Evolutionary conservation across 768 basidiomycete genomes (phyloP), one percentile per base, ranked within the genome.

Genomic region (Boletellus emodensis): DNA sequence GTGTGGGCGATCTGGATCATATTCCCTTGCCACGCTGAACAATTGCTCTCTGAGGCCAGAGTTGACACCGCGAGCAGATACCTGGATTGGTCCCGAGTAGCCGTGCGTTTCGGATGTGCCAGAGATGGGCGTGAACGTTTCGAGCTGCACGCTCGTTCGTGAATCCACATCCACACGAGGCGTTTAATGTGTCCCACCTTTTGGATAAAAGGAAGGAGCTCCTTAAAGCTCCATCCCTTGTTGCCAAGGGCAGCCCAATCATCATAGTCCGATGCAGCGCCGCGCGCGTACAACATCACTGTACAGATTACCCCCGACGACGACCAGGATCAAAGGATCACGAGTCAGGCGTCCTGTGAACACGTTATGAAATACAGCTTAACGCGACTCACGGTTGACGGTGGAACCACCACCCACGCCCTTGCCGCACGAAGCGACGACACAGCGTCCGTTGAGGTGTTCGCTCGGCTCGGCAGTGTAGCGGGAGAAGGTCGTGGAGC

Each of bases 1-100:
- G 5, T 50, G 57, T 3, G 61, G 64, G 13, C 81, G 76, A 7
- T 62, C 68, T 17, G 72, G 71, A 62, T 84, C 83, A 20, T 76
- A 82, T 32, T 61, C 51, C 11, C 55, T 61, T 0, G 70, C 82
- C 13, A 78, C 71, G 4, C 67, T 63, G 18, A 85, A 64, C 52
- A 78, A 79, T 22, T 83, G 68, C 17, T 70, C 62, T 5, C 65
- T 75, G n/a, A 59, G 1, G 3, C 26, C 40, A 37, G 58, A 34
- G 9, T 48, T 32, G 14, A 35, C 36, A 6, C 40, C 44, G 7
- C 61, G 54, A 6, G 22, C 15, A 13, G 67, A 64, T 9, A 68
- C 53, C 17, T 54, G 44, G 33, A 70, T 46, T 1, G 68, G 70
- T 3, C 69, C 69, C 0, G 59, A 54, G 44, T 71, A 67, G 0